phyloP scores from a whole-genome alignment of 148 eudicot species.

The Dysphania ambrosioides region DNA sequence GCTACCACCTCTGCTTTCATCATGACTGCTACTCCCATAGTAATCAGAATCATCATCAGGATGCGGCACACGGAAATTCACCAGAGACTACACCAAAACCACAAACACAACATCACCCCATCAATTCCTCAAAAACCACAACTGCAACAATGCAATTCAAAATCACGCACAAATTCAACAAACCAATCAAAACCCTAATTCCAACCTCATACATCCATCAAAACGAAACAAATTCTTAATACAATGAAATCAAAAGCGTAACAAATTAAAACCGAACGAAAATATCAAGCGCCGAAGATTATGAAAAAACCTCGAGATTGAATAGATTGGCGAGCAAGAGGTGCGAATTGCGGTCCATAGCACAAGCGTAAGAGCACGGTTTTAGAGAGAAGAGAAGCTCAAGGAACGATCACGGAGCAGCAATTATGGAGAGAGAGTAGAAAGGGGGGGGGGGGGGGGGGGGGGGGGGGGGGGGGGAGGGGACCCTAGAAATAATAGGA shows the following conservation, averaged over 20 bases:
- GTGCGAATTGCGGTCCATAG: conserved; percentile 24
- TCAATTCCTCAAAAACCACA: not conserved
- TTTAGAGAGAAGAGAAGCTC: not conserved
- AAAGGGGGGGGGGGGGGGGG: conserved; percentile 4
- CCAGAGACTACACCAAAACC: conserved; percentile 65
- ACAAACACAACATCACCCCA: conserved; percentile 2
- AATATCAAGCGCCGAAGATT: conserved; percentile 16
- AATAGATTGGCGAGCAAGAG: conserved; percentile 59
- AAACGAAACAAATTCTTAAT: conserved; percentile 8
- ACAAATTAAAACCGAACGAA: not conserved
- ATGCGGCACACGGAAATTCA: conserved; percentile 78
- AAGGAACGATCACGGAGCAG: not conserved
- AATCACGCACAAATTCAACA: not conserved
- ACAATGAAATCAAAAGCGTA: conserved; percentile 1
- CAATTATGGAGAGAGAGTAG: not conserved
- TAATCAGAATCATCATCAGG: conserved; percentile 80
- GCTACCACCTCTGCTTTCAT: conserved; percentile 89
- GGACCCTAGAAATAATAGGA: conserved; percentile 45
- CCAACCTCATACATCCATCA: not conserved
- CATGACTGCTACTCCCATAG: conserved; percentile 86
- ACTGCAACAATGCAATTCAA: conserved; percentile 9
- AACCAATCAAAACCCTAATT: conserved; percentile 5
- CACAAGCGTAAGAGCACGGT: not conserved
- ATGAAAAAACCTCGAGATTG: conserved; percentile 73
- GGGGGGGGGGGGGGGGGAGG: too few relatives aligned